phyloP scores from a whole-genome alignment of 345 rosid species.

The Sonneratia caseolaris region DNA sequence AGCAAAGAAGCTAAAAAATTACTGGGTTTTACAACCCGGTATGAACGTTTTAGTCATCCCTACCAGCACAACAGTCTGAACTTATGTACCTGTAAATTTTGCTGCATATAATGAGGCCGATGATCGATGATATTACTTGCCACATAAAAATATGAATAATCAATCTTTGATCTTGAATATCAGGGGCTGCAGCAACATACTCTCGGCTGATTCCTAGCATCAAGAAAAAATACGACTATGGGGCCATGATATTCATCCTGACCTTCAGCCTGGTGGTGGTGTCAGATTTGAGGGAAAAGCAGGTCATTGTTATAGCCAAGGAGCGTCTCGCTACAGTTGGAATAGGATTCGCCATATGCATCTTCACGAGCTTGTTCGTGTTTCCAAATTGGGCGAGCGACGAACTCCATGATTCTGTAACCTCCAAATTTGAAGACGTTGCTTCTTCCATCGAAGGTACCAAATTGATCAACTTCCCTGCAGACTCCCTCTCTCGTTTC shows the following conservation, averaged over 20 bases:
- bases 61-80: background rate
- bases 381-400: slow-evolving; percentile 88
- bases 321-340: slow-evolving; percentile 54
- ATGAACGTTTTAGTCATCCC: no score
- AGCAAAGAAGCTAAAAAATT: no score
- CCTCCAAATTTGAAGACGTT: slow-evolving; percentile 45
- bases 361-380: slow-evolving; percentile 42
- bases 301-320: slow-evolving; percentile 45
- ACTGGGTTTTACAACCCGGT: background rate
- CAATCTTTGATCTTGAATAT: background rate
- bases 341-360: slow-evolving; percentile 58
- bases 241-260: slow-evolving; percentile 62
- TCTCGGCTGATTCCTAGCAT: slow-evolving; percentile 44
- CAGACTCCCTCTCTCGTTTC: background rate
- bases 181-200: slow-evolving; percentile 67
- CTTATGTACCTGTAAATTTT: background rate
- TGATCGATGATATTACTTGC: background rate
- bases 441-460: slow-evolving; percentile 65
- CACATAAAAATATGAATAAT: background rate
- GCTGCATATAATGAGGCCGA: background rate
- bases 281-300: slow-evolving; percentile 49
- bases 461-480: background rate
- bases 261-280: slow-evolving; percentile 69
- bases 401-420: slow-evolving; percentile 58
- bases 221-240: slow-evolving; percentile 61